Evolutionary conservation across 352 stramenopile genomes (phyloP).

Genomic region (Globisporangium acanthophoron): DNA sequence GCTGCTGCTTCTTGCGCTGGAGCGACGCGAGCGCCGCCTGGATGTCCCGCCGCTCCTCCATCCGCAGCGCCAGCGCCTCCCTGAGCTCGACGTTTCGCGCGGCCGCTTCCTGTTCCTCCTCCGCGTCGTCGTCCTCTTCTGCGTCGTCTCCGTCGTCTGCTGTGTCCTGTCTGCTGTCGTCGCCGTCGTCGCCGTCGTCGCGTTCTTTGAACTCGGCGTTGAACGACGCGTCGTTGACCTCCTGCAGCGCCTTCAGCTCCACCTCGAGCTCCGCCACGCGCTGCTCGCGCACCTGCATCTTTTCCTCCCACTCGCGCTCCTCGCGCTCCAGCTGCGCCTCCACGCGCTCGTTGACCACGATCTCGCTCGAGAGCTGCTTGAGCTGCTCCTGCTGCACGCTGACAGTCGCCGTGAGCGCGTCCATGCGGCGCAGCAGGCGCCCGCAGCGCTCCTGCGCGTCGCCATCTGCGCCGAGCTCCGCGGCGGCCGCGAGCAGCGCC

Average conservation of each 20-base stretch:
- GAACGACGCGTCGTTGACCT: conserved; percentile 21
- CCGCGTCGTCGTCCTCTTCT: neutral
- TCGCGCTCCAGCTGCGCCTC: conserved; percentile 50
- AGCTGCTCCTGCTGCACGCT: conserved; percentile 30
- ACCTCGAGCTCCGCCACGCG: conserved; percentile 39
- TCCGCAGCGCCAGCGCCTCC: conserved; percentile 41
- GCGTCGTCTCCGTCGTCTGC: conserved; percentile 10
- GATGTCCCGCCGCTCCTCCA: conserved; percentile 59
- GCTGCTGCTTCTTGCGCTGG: conserved; percentile 31
- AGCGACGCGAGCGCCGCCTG: conserved; percentile 47
- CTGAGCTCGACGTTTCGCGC: conserved; percentile 24
- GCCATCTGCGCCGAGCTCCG: conserved; percentile 12
- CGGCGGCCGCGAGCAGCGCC: conserved; percentile 20
- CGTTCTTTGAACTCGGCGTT: neutral
- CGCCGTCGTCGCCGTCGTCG: neutral
- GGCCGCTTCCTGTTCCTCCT: conserved; percentile 7
- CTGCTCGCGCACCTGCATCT: conserved; percentile 48
- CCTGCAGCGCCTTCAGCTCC: conserved; percentile 41
- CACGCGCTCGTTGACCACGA: conserved; percentile 44
- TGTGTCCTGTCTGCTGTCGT: neutral
- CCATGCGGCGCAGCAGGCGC: conserved; percentile 29
- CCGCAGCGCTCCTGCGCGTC: conserved; percentile 22
- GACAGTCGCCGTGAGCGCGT: conserved; percentile 35
- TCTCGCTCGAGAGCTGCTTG: conserved; percentile 25
- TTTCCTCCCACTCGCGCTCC: conserved; percentile 51